phyloP scores from a whole-genome alignment of 805 yeast species.

The Yamadazyma nakazawae region DNA sequence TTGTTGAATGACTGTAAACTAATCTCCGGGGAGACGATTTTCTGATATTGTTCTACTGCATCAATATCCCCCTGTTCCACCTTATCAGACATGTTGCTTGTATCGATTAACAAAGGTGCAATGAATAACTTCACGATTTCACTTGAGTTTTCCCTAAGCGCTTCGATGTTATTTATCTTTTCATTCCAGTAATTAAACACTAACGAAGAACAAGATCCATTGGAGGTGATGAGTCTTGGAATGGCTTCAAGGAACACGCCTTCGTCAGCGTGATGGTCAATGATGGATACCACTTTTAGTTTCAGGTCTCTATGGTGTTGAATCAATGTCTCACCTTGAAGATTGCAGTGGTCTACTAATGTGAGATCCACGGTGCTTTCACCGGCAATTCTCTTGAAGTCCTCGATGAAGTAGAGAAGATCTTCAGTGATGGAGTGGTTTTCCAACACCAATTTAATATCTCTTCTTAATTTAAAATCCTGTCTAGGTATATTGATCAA shows the following conservation, averaged over 20 bases:
- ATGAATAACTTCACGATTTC: constrained; percentile 48
- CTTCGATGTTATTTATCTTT: constrained; percentile 14
- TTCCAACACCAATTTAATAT: constrained; percentile 54
- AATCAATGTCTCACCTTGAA: constrained; percentile 48
- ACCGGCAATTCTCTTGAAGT: constrained; percentile 33
- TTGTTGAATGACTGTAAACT: neutral
- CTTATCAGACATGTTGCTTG: constrained; percentile 61
- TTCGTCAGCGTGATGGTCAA: constrained; percentile 89
- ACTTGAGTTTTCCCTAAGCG: constrained; percentile 16
- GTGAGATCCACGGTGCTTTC: constrained; percentile 26
- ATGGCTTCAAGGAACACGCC: constrained; percentile 41
- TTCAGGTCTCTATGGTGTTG: constrained; percentile 22
- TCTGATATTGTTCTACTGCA: constrained; percentile 40
- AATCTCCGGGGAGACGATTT: constrained; percentile 13
- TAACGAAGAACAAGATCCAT: constrained; percentile 80
- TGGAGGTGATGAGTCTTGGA: constrained; percentile 59
- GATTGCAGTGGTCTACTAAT: constrained; percentile 80
- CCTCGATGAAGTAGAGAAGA: constrained; percentile 65
- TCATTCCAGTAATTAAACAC: constrained; percentile 62
- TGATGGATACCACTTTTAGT: constrained; percentile 39
- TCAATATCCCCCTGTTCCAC: constrained; percentile 58
- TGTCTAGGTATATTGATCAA: constrained; percentile 65
- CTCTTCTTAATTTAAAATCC: constrained; percentile 70
- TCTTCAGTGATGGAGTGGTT: constrained; percentile 45
- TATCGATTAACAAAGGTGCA: constrained; percentile 76